A percentile compares a stretch with the other conserved stretches of the same genome.
phyloP scores from a whole-genome alignment of 768 basidiomycete genomes.

The Mycena galopus region DNA sequence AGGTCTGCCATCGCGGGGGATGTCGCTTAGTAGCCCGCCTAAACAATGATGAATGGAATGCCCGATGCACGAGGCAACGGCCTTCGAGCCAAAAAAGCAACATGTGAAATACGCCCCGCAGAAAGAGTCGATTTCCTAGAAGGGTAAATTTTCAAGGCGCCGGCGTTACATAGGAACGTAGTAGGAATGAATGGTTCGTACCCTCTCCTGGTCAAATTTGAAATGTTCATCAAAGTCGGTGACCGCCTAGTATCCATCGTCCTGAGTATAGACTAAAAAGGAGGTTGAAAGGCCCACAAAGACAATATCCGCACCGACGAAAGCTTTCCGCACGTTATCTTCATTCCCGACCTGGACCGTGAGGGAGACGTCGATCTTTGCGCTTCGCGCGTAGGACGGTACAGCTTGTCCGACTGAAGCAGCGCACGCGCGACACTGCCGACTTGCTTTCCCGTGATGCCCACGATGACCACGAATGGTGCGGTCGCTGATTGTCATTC shows the following conservation, averaged over 20 bases:
- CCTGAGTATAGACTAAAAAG: background rate
- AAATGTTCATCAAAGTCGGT: conserved; percentile 17
- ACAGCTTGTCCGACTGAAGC: background rate
- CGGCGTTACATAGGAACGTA: background rate
- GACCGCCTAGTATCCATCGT: conserved; percentile 9
- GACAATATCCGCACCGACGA: conserved; percentile 14
- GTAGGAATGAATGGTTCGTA: background rate
- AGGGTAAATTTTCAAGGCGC: no score
- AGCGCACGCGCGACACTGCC: conserved; percentile 24
- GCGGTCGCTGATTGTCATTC: conserved; percentile 18
- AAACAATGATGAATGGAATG: conserved; percentile 6
- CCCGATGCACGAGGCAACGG: background rate
- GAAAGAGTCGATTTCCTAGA: conserved; percentile 18
- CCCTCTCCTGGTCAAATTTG: conserved; percentile 1
- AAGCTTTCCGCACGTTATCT: background rate
- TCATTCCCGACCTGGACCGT: conserved; percentile 1
- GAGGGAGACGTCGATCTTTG: conserved; percentile 3
- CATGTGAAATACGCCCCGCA: background rate
- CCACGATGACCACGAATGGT: conserved; percentile 19
- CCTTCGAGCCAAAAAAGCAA: conserved; percentile 20
- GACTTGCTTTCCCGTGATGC: conserved; percentile 27
- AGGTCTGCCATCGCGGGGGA: background rate
- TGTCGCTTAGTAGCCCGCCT: conserved; percentile 10
- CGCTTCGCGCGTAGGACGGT: conserved; percentile 22
- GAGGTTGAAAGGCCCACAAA: background rate